Percentiles rank a stretch among this genome's conserved stretches.
These are phyloP conservation scores for Nakaseomyces kungkrabaensis DNA, from an alignment of 1,139 yeast species.

Conservation along the genomic window DNA sequence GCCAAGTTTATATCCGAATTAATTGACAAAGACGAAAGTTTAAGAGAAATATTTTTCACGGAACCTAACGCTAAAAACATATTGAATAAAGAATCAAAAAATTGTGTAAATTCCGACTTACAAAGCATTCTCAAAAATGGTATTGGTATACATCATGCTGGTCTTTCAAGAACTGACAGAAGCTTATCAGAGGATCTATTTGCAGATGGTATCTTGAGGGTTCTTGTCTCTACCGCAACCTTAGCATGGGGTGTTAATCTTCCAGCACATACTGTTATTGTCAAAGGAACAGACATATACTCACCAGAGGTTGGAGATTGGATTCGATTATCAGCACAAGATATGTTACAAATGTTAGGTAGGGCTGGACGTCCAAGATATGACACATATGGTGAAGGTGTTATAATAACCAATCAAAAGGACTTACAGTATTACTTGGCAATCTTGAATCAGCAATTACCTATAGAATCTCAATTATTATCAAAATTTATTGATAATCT, in stretches of 20 bases:
- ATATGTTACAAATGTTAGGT: conserved; percentile 89
- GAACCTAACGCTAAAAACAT: conserved; percentile 55
- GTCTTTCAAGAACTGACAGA: conserved; percentile 65
- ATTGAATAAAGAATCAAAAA: conserved; percentile 52
- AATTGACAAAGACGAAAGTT: conserved; percentile 36
- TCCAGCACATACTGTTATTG: conserved; percentile 93
- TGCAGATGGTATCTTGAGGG: conserved; percentile 75
- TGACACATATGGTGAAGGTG: conserved; percentile 88
- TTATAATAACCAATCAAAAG: conserved; percentile 78
- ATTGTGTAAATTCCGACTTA: conserved; percentile 44
- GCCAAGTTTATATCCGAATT: conserved; percentile 50
- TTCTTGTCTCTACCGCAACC: conserved; percentile 88
- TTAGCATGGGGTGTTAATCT: conserved; percentile 98
- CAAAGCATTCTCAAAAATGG: conserved; percentile 59
- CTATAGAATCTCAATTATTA: conserved; percentile 84
- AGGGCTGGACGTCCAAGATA: conserved; percentile 97
- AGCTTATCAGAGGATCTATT: conserved; percentile 74
- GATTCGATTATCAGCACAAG: conserved; percentile 88
- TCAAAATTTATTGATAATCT: conserved; percentile 59
- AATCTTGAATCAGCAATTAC: conserved; percentile 76
- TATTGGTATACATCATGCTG: conserved; percentile 93
- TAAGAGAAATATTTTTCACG: conserved; percentile 46
- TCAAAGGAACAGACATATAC: conserved; percentile 90
- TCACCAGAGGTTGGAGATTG: conserved; percentile 85
- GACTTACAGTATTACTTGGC: conserved; percentile 86